Evolutionary conservation across 2,329 filamentous ascomycete genomes (phyloP), one percentile per base, ranked within the genome.

Genomic region (Pseudogymnoascus destructans): DNA sequence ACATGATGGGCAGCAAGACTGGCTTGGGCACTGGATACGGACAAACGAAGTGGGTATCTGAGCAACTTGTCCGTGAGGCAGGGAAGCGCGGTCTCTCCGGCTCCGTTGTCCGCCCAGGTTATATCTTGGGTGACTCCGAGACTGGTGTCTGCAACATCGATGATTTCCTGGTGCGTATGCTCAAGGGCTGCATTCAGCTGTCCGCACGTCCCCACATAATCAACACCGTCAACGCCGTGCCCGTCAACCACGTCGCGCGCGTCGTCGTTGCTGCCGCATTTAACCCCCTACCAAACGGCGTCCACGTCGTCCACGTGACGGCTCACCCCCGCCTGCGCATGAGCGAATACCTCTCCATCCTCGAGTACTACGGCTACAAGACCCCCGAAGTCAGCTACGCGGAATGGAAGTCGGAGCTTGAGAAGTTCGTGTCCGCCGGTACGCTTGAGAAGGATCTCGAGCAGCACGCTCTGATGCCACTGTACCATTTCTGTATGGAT

Each of bases 151-250:
- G 74, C 69, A 89, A 86, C 70, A 91, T 84, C 0, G 92, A 97
- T 67, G 92, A 96, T 71, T 97, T 96, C 75, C 74, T 97, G 5
- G 80, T 95, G 63, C 82, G 92, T 36, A 81, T 96, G 73, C 74
- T 85, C 59, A 95, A 96, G 74, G 91, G 89, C 59, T 95, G 89
- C 66, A 75, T 95, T 56, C 91, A 97, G 71, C 76, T 96, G 2
- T 74, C 74, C 2, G 77, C 78, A 2, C 79, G 89, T 0, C 92
- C 91, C 1, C 78, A 80, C 64, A 95, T 96, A 64, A 72, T 77
- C 69, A 97, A 95, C 74, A 88, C 89, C 0, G 82, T 96, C 71
- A 97, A 96, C 74, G 82, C 85, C 70, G 87, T 95, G 0, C 91
- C 92, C 0, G 90, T 95, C 23, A 82, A 83, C 62, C 89, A 95